Conservation (phyloP, 129 eudicot species). For the Solidago caesia region DNA sequence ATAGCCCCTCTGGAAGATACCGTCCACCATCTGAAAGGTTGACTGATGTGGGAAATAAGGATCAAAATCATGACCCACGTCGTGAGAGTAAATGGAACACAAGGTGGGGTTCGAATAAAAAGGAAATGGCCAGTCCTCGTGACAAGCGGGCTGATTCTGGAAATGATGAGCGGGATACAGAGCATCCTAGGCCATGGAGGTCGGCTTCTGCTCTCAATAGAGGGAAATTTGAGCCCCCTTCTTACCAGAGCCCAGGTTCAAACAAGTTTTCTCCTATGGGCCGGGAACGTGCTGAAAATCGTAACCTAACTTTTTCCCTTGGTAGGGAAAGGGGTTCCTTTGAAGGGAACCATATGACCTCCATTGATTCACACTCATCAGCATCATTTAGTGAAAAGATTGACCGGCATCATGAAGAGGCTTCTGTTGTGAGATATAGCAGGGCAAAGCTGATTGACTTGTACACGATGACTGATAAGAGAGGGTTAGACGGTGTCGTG, state of each 20-base stretch:
- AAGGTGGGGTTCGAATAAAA: slow-evolving; percentile 82
- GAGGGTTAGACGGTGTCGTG: slow-evolving; percentile 22
- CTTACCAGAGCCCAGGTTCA: slow-evolving; percentile 48
- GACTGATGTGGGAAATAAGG: slow-evolving; percentile 65
- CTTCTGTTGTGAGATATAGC: slow-evolving; percentile 48
- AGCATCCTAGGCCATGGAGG: slow-evolving; percentile 86
- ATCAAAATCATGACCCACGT: slow-evolving; percentile 60
- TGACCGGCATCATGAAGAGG: slow-evolving; percentile 50
- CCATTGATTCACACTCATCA: slow-evolving; percentile 31
- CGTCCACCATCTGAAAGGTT: slow-evolving; percentile 56
- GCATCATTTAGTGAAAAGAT: slow-evolving; percentile 46
- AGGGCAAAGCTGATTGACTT: slow-evolving; percentile 74
- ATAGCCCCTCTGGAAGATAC: slow-evolving; percentile 55
- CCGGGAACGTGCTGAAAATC: slow-evolving; percentile 73
- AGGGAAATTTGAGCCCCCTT: slow-evolving; percentile 62
- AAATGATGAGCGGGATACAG: slow-evolving; percentile 76
- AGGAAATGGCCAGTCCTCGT: slow-evolving; percentile 48
- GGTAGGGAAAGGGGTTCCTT: slow-evolving; percentile 61
- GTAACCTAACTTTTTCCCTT: slow-evolving; percentile 44
- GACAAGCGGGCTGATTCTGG: slow-evolving; percentile 56
- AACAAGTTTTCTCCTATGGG: slow-evolving; percentile 55
- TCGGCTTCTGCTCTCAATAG: slow-evolving; percentile 61
- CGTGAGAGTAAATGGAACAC: slow-evolving; percentile 95
- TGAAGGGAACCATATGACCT: slow-evolving; percentile 35
- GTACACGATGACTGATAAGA: slow-evolving; percentile 61